phyloP scores from a whole-genome alignment of 2,329 filamentous ascomycete genomes.

The Stagonosporopsis rhizophila region DNA sequence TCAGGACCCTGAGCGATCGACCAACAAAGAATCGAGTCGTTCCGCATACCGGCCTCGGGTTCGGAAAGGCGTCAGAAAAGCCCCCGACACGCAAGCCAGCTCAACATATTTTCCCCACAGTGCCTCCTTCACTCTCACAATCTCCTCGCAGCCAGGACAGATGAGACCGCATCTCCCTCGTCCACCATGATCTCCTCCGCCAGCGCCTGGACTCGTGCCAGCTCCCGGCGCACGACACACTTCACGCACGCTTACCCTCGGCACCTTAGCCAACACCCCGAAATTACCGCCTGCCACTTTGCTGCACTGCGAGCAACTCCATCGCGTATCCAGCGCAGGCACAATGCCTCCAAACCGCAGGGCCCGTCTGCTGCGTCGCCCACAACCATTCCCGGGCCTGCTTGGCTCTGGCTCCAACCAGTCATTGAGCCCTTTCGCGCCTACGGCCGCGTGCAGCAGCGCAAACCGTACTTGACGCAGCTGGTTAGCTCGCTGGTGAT shows the following conservation, averaged over 20 bases:
- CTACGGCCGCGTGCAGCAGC: constrained; percentile 75
- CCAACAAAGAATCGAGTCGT: constrained; percentile 1
- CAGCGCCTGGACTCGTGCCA: constrained; percentile 37
- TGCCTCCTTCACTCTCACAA: constrained; percentile 1
- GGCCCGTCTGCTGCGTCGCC: constrained; percentile 21
- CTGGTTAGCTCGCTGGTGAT: constrained; percentile 77
- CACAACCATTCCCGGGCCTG: constrained; percentile 52
- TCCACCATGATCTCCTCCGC: constrained; percentile 40
- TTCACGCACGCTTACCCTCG: constrained; percentile 16
- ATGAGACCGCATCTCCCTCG: constrained; percentile 12
- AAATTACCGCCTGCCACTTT: constrained; percentile 16
- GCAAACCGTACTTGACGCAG: constrained; percentile 80
- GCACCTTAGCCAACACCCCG: constrained; percentile 15
- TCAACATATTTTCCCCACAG: constrained; percentile 7
- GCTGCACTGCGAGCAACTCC: constrained; percentile 14
- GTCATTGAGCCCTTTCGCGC: constrained; percentile 55
- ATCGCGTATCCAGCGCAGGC: constrained; percentile 21
- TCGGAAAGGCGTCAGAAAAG: constrained; percentile 4
- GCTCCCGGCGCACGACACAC: constrained; percentile 33
- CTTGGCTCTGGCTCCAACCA: constrained; percentile 57
- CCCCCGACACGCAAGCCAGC: constrained; percentile 4
- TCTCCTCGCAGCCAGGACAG: background rate
- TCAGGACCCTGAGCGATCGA: constrained; percentile 9
- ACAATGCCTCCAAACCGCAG: constrained; percentile 27
- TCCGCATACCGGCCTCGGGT: constrained; percentile 12